These are phyloP conservation scores for Hypoxylon lenormandii DNA, from an alignment of 495 filamentous ascomycete species.

Conservation along the genomic window DNA sequence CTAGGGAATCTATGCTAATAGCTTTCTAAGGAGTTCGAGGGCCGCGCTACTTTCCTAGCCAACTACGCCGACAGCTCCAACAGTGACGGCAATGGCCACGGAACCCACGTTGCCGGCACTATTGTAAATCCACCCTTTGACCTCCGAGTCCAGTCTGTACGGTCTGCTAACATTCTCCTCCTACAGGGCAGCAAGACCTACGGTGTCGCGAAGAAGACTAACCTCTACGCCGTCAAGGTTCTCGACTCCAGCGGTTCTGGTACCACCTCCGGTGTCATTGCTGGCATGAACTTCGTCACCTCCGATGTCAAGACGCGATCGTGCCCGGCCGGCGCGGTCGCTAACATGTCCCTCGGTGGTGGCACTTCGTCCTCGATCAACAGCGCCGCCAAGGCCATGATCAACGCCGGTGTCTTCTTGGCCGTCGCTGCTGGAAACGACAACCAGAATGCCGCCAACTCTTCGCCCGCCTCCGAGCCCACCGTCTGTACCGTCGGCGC, in stretches of 20 bases:
- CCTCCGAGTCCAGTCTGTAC: constrained; percentile 10
- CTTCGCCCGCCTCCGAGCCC: constrained; percentile 68
- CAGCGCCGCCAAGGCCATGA: constrained; percentile 62
- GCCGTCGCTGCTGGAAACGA: constrained; percentile 70
- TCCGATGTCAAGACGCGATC: constrained; percentile 52
- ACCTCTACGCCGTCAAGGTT: constrained; percentile 64
- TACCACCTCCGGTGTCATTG: constrained; percentile 60
- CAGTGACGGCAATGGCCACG: constrained; percentile 65
- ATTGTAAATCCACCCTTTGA: constrained; percentile 40
- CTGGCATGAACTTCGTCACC: constrained; percentile 63
- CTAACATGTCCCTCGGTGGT: constrained; percentile 70
- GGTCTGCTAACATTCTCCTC: constrained; percentile 9
- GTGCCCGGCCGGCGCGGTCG: constrained; percentile 60
- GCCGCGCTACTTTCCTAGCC: constrained; percentile 58
- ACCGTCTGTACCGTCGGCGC: constrained; percentile 72
- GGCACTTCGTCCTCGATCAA: constrained; percentile 65
- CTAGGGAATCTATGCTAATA: constrained; percentile 16
- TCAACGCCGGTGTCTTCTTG: constrained; percentile 65
- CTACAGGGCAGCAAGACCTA: constrained; percentile 58
- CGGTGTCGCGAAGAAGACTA: constrained; percentile 63
- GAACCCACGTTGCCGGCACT: constrained; percentile 65
- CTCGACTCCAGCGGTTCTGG: constrained; percentile 64
- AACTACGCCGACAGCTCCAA: constrained; percentile 59
- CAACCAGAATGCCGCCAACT: constrained; percentile 60
- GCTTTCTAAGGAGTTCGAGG: constrained; percentile 54